Evolutionary conservation across 768 basidiomycete genomes (phyloP), one percentile per base, ranked within the genome.

Genomic region (Mycena leptocephala): DNA sequence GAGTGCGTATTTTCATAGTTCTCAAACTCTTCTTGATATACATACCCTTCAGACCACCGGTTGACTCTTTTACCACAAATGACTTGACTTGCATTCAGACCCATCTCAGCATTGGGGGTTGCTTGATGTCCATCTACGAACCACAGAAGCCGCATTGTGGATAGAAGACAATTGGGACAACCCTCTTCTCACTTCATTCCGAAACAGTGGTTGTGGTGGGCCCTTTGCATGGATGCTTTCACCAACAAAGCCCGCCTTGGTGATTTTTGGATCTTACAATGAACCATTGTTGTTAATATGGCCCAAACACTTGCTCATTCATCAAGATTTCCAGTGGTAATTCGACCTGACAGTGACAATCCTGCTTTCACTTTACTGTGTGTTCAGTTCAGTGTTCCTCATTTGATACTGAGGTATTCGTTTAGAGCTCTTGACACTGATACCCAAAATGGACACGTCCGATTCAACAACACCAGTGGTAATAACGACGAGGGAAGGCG

Each of bases 221-320:
- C 68, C 68, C 5, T 30, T 70, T 10, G 39, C 68, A 3, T 18
- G 43, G 7, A 69, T 69, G 67, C 41, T 70, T n/a, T 70, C 26
- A 10, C 68, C 68, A 5, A 46, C 30, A 14, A 22, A 30, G 8
- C 68, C 68, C 20, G 55, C 56, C 10, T 30, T 70, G 3, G 58
- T 56, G 4, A 28, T 70, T 6, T 70, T 70, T 22, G 56, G 68
- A 14, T 24, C 7, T 16, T 24, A 24, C n/a, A 13, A 51, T 51
- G 56, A 70, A 30, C 20, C 56, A 28, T 37, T 5, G 39, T 69
- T 1, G 18, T 22, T 7, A 35, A 22, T 28, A 20, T 41, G 28
- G 68, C 55, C 11, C 30, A 58, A 33, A 18, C 56, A 18, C 68
- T 69, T 2, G n/a, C n/a, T n/a, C n/a, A n/a, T n/a, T n/a, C n/a